Conservation (phyloP, 2,329 filamentous ascomycete genomes). For the Westerdykella ornata region DNA sequence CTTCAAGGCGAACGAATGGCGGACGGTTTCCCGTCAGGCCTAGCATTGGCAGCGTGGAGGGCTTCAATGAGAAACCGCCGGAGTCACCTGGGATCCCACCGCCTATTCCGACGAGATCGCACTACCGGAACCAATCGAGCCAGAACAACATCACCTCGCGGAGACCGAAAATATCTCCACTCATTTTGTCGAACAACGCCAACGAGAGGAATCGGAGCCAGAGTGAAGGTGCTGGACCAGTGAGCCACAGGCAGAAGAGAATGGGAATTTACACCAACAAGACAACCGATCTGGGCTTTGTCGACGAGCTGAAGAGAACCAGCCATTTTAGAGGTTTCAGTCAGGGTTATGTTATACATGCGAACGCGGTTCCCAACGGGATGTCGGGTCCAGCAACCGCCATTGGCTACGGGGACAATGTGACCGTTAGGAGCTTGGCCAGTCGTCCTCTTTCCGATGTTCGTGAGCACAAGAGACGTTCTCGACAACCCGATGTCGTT, state of each 20-base stretch:
- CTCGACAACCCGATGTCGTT: constrained; percentile 43
- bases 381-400: constrained; percentile 30
- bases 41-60: constrained; percentile 59
- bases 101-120: constrained; percentile 72
- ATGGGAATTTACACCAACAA: constrained; percentile 57
- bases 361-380: constrained; percentile 19
- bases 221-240: constrained; percentile 52
- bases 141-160: constrained; percentile 56
- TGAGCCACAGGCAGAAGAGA: constrained; percentile 50
- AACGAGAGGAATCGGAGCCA: constrained; percentile 62
- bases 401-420: constrained; percentile 29
- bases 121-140: constrained; percentile 68
- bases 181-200: constrained; percentile 56
- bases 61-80: constrained; percentile 49
- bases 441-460: constrained; percentile 51
- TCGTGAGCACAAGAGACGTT: constrained; percentile 49
- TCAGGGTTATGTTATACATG: constrained; percentile 46
- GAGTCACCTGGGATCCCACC: constrained; percentile 65
- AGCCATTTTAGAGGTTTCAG: constrained; percentile 53
- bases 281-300: constrained; percentile 47
- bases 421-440: constrained; percentile 29
- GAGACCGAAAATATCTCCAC: constrained; percentile 66
- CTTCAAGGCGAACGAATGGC: constrained; percentile 51
- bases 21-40: constrained; percentile 61
- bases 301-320: constrained; percentile 48